Evolutionary conservation across 1,284 basidiomycete genomes (phyloP).

Genomic region (Cerrena zonata): DNA sequence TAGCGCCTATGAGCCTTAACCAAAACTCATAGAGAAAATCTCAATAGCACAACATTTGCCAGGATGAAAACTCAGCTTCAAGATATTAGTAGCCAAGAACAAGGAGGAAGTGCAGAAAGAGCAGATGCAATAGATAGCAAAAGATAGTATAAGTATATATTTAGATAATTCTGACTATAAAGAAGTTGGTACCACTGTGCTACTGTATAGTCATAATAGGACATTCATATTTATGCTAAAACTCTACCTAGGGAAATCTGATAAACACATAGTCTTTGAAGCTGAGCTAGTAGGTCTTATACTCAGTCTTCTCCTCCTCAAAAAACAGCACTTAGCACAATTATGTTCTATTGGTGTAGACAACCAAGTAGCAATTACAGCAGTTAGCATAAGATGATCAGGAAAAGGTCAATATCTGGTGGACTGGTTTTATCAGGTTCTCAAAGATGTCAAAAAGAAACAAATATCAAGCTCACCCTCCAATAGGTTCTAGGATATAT

Average conservation of each 20-base stretch:
- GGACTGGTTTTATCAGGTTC: constrained; percentile 13
- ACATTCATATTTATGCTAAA: too few relatives aligned
- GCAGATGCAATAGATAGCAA: constrained; percentile 3
- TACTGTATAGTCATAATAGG: constrained; percentile 5
- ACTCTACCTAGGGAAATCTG: not conserved
- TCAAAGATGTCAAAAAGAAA: not conserved
- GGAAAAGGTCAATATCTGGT: constrained; percentile 16
- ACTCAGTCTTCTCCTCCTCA: not conserved
- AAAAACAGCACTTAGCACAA: not conserved
- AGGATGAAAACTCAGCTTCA: constrained; percentile 7
- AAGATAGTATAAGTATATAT: constrained; percentile 9
- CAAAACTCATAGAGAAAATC: constrained; percentile 14
- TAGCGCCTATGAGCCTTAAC: constrained; percentile 10
- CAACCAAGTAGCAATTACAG: constrained; percentile 18
- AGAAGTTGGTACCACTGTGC: constrained; percentile 1
- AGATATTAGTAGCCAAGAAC: not conserved
- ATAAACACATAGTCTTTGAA: not conserved
- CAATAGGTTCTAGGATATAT: constrained; percentile 15
- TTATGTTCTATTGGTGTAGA: constrained; percentile 10
- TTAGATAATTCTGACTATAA: constrained; percentile 15
- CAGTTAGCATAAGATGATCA: constrained; percentile 4
- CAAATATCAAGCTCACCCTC: constrained; percentile 4
- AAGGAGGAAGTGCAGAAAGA: constrained; percentile 11
- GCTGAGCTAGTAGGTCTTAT: constrained; percentile 5
- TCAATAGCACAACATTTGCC: constrained; percentile 10